Conservation (phyloP, 345 rosid species). For the Viola odorata region DNA sequence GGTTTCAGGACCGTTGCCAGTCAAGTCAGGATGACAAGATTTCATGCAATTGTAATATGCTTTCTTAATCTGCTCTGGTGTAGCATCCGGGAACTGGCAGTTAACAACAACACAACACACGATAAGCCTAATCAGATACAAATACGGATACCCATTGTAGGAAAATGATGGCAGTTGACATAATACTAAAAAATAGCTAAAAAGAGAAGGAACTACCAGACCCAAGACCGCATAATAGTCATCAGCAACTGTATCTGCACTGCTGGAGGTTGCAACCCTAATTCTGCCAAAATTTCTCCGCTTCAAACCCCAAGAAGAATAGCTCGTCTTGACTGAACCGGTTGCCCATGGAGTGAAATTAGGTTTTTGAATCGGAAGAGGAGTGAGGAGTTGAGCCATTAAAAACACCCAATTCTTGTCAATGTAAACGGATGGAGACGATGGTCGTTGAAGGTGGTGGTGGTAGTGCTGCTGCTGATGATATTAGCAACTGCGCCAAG, state of each 20-base stretch:
- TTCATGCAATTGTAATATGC: constrained; percentile 98
- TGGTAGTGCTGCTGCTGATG: too few species aligned
- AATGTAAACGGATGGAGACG: too few species aligned
- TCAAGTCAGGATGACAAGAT: constrained; percentile 92
- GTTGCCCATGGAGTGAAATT: too few species aligned
- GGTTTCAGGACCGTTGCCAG: constrained; percentile 71
- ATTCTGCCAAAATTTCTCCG: constrained; percentile 35
- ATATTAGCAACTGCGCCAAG: constrained; percentile 78
- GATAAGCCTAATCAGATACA: too few species aligned
- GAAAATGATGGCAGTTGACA: background rate
- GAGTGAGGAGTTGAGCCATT: constrained; percentile 44
- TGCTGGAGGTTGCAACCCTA: constrained; percentile 49
- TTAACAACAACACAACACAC: background rate
- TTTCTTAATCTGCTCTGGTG: constrained; percentile 78
- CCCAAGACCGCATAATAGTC: constrained; percentile 90
- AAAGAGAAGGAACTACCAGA: constrained; percentile 36
- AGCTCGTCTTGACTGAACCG: background rate
- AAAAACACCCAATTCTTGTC: constrained; percentile 34
- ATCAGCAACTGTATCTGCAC: constrained; percentile 48
- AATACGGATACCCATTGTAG: background rate
- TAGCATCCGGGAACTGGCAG: constrained; percentile 78
- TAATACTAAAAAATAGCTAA: background rate
- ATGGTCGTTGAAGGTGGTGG: too few species aligned
- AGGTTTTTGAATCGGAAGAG: background rate
- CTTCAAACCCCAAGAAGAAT: constrained; percentile 22